These are phyloP conservation scores for Gastroboletus turbinatus DNA, from an alignment of 1,284 basidiomycete species.

Conservation along the genomic window DNA sequence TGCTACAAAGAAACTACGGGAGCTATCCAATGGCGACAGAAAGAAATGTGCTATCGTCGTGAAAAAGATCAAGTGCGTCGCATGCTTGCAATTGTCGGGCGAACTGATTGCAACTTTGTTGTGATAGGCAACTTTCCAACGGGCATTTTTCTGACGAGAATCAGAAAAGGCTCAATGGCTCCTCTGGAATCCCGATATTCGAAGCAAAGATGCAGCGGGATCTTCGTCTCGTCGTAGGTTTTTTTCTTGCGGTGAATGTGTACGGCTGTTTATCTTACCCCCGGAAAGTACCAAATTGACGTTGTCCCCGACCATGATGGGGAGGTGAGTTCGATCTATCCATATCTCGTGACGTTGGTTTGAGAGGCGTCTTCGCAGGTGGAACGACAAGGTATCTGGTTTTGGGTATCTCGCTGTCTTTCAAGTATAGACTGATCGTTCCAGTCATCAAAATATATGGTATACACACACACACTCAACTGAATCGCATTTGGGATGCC, in stretches of 20 bases:
- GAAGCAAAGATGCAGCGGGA: slow-evolving; percentile 70
- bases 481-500: slow-evolving; percentile 59
- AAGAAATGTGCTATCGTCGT: slow-evolving; percentile 48
- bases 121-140: slow-evolving; percentile 59
- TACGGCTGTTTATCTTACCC: neutral
- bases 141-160: slow-evolving; percentile 70
- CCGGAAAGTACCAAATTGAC: slow-evolving; percentile 60
- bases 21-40: slow-evolving; percentile 39
- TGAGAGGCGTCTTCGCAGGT: slow-evolving; percentile 33
- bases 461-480: slow-evolving; percentile 60
- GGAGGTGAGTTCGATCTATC: slow-evolving; percentile 37
- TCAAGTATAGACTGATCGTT: neutral
- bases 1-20: slow-evolving; percentile 45
- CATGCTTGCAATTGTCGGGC: neutral
- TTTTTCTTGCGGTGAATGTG: neutral
- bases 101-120: neutral
- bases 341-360: neutral
- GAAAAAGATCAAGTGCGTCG: slow-evolving; percentile 58
- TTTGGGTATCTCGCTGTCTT: neutral
- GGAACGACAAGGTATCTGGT: slow-evolving; percentile 51
- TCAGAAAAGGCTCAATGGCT: slow-evolving; percentile 58
- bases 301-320: slow-evolving; percentile 52
- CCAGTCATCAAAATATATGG: slow-evolving; percentile 63
- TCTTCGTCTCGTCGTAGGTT: slow-evolving; percentile 56
- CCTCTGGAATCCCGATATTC: slow-evolving; percentile 54